phyloP scores from a whole-genome alignment of 306 rosid genomes.

The Ammopiptanthus mongolicus region DNA sequence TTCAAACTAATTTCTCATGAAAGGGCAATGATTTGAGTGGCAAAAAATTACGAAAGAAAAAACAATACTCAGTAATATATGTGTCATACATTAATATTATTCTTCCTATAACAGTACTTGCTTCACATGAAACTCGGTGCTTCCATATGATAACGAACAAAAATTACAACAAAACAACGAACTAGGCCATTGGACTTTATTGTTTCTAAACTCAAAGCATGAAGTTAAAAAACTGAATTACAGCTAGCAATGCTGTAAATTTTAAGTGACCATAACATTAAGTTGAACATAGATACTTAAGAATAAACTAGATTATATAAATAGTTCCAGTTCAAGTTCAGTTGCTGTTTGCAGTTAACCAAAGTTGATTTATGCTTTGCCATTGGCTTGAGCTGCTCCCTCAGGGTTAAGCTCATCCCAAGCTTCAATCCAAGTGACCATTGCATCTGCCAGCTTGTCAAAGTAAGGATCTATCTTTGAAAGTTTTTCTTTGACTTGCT shows the following conservation, averaged over 20 bases:
- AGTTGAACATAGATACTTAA: background rate
- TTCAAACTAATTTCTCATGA: background rate
- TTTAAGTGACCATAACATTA: background rate
- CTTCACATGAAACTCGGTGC: conserved; percentile 7
- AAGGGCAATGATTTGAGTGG: background rate
- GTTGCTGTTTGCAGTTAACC: conserved; percentile 5
- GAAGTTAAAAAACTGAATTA: background rate
- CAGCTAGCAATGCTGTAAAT: conserved; percentile 36
- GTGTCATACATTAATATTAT: background rate
- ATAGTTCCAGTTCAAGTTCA: no score
- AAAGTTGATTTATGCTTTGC: conserved; percentile 31
- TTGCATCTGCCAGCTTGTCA: conserved; percentile 58
- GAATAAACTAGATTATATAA: background rate
- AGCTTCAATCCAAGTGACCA: conserved; percentile 77
- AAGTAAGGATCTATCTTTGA: conserved; percentile 80
- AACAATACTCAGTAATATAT: background rate
- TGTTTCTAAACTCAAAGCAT: conserved; percentile 25
- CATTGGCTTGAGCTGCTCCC: conserved; percentile 6
- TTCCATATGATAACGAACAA: conserved; percentile 16
- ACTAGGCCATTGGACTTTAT: conserved; percentile 28
- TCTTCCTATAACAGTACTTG: conserved; percentile 8
- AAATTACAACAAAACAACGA: conserved; percentile 23
- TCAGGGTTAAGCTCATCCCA: conserved; percentile 69
- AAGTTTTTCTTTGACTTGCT: conserved; percentile 84
- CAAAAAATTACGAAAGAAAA: background rate